A percentile compares a stretch with the other conserved stretches of the same genome.
phyloP scores from a whole-genome alignment of 345 rosid genomes.

The Combretum micranthum region DNA sequence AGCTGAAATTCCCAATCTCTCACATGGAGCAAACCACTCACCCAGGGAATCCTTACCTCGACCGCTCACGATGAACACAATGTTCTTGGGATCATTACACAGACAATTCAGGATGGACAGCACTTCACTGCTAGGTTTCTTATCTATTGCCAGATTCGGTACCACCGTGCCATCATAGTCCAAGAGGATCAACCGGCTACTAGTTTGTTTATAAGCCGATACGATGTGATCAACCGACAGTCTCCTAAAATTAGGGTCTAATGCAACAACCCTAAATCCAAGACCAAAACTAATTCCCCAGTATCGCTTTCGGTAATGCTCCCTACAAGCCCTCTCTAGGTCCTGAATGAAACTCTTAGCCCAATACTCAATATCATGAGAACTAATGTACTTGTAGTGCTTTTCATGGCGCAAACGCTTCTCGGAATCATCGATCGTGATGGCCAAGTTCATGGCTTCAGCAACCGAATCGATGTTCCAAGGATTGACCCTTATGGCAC shows the following conservation, averaged over 20 bases:
- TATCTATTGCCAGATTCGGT: constrained; percentile 44
- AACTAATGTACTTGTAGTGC: constrained; percentile 74
- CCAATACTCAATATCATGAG: constrained; percentile 80
- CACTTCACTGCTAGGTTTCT: constrained; percentile 46
- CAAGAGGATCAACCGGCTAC: constrained; percentile 57
- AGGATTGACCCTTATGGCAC: constrained; percentile 80
- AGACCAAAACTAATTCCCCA: constrained; percentile 77
- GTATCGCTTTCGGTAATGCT: constrained; percentile 57
- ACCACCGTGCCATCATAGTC: constrained; percentile 86
- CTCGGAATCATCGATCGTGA: constrained; percentile 38
- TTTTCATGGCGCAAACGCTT: constrained; percentile 68
- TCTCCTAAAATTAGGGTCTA: constrained; percentile 61
- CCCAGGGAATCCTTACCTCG: constrained; percentile 66
- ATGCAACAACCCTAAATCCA: constrained; percentile 60
- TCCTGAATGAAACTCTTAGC: constrained; percentile 69
- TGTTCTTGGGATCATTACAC: constrained; percentile 64
- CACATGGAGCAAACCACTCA: constrained; percentile 65
- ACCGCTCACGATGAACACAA: constrained; percentile 77
- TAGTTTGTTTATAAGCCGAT: constrained; percentile 43
- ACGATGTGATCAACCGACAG: constrained; percentile 43
- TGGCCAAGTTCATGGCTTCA: constrained; percentile 51
- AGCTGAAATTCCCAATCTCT: constrained; percentile 66
- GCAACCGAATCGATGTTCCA: constrained; percentile 66
- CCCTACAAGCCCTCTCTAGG: constrained; percentile 67
- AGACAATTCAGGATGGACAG: constrained; percentile 47